Evolutionary conservation across 139 green algal species (phyloP).

Genomic region (Eudorina sp.): DNA sequence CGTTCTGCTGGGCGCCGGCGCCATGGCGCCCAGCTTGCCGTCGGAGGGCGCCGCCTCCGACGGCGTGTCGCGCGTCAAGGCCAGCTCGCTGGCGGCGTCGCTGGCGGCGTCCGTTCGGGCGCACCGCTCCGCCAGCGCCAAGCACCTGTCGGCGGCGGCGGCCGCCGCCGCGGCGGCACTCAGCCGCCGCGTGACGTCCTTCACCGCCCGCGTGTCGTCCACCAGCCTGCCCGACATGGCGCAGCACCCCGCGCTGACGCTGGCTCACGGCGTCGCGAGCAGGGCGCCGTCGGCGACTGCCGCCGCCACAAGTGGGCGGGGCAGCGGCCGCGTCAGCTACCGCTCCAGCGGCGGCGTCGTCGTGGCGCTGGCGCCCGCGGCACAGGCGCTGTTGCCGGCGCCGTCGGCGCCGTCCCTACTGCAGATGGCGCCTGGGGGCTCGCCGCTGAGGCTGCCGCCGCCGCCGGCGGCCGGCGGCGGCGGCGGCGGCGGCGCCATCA

Average conservation of each 20-base stretch:
- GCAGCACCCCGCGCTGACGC: too few relatives aligned
- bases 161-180: constrained; percentile 21
- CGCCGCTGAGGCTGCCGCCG: background rate
- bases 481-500: too few relatives aligned
- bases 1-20: background rate
- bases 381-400: background rate
- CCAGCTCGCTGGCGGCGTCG: background rate
- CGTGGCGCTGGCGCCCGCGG: too few relatives aligned
- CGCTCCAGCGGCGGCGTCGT: background rate
- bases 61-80: background rate
- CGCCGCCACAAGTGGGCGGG: background rate
- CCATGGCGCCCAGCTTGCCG: background rate
- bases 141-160: constrained; percentile 23
- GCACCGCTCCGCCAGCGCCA: constrained; percentile 24
- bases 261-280: background rate
- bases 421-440: background rate
- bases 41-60: background rate
- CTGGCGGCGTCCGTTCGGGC: constrained; percentile 2
- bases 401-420: background rate
- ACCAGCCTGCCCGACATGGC: background rate
- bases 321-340: background rate
- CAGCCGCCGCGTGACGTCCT: constrained; percentile 22
- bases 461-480: background rate
- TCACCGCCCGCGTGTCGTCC: background rate
- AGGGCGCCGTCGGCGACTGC: background rate